A percentile compares a stretch with the other conserved stretches of the same genome.
phyloP scores from a whole-genome alignment of 2,329 filamentous ascomycete genomes.

The Phaeophleospora eucalypticola region DNA sequence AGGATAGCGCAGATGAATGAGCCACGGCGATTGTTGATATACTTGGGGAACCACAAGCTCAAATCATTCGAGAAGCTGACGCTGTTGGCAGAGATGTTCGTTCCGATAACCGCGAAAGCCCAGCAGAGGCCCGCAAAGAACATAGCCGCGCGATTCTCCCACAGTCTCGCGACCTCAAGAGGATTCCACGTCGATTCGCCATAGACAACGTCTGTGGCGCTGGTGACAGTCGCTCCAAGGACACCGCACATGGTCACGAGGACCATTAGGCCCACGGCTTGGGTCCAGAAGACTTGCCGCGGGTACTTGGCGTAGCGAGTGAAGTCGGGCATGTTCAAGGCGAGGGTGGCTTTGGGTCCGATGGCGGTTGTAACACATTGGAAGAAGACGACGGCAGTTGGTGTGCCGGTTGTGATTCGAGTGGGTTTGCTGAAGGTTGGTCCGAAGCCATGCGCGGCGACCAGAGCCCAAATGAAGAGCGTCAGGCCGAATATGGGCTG shows the following conservation, averaged over 20 bases:
- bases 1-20: slow-evolving; percentile 43
- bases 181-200: slow-evolving; percentile 33
- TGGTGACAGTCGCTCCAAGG: slow-evolving; percentile 43
- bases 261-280: too few species aligned
- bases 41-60: slow-evolving; percentile 48
- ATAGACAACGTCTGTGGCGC: slow-evolving; percentile 49
- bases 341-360: too few species aligned
- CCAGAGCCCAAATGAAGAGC: too few species aligned
- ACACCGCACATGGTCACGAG: slow-evolving; percentile 54
- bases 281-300: too few species aligned
- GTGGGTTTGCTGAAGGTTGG: slow-evolving; percentile 21
- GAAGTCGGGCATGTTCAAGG: slow-evolving; percentile 38
- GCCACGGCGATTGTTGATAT: slow-evolving; percentile 41
- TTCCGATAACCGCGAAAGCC: slow-evolving; percentile 56
- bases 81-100: slow-evolving; percentile 51
- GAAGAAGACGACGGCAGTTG: slow-evolving; percentile 16
- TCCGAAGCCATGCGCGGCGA: too few species aligned
- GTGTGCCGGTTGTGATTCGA: slow-evolving; percentile 13
- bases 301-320: slow-evolving; percentile 12
- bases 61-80: slow-evolving; percentile 53
- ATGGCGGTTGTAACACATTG: slow-evolving; percentile 23
- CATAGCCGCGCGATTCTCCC: slow-evolving; percentile 17
- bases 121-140: slow-evolving; percentile 20
- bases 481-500: too few species aligned
- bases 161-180: slow-evolving; percentile 11